Conservation (phyloP, 768 basidiomycete genomes). For the Boletellus ananiceps region DNA sequence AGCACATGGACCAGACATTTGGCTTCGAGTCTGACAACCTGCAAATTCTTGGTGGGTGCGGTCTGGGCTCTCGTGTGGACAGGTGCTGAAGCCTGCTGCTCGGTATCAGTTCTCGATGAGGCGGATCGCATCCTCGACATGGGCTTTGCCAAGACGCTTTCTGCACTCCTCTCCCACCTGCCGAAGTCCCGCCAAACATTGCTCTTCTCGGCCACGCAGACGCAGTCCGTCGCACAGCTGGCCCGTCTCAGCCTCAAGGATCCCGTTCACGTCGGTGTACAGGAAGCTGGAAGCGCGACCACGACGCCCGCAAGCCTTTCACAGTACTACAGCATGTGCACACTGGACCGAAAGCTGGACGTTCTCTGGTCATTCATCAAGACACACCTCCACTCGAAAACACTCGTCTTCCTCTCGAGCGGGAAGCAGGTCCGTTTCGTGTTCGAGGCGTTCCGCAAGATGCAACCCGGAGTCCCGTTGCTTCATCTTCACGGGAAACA, state of each 20-base stretch:
- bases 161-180: conserved; percentile 88
- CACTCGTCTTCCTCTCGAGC: conserved; percentile 89
- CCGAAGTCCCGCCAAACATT: conserved; percentile 91
- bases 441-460: conserved; percentile 91
- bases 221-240: conserved; percentile 80
- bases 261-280: conserved; percentile 69
- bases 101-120: conserved; percentile 79
- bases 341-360: conserved; percentile 85
- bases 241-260: conserved; percentile 86
- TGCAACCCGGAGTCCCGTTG: conserved; percentile 93
- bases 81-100: background rate
- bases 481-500: conserved; percentile 95
- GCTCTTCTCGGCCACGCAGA: conserved; percentile 96
- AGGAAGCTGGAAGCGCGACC: conserved; percentile 38
- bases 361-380: conserved; percentile 93
- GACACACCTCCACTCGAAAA: conserved; percentile 86
- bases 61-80: background rate
- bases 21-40: conserved; percentile 90
- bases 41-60: conserved; percentile 81
- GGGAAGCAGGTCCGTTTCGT: conserved; percentile 97
- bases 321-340: conserved; percentile 82
- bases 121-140: conserved; percentile 96
- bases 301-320: conserved; percentile 76
- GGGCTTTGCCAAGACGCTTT: conserved; percentile 86
- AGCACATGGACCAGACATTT: conserved; percentile 97